Conservation (phyloP, 2,329 filamentous ascomycete genomes). For the Fusarium albosuccineum region DNA sequence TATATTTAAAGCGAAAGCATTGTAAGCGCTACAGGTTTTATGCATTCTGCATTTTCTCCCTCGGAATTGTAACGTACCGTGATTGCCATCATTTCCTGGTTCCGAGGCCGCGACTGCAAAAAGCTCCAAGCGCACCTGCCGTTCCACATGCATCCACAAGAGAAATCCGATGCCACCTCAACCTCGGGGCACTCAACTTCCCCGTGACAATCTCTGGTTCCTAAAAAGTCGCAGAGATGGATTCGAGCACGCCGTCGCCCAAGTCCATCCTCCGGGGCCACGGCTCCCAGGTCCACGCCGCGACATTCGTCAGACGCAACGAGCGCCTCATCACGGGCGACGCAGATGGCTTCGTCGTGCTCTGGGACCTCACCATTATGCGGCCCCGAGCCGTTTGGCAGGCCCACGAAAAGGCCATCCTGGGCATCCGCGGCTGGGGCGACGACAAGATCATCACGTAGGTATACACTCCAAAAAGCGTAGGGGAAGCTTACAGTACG, state of each 20-base stretch:
- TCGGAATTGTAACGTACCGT: no score
- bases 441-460: constrained; percentile 85
- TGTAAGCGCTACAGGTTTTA: no score
- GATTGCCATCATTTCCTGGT: no score
- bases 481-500: not conserved
- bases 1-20: no score
- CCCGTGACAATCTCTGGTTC: constrained; percentile 13
- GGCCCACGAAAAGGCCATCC: constrained; percentile 81
- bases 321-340: constrained; percentile 86
- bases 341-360: constrained; percentile 87
- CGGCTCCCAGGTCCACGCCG: constrained; percentile 80
- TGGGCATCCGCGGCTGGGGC: constrained; percentile 80
- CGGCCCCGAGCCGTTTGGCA: constrained; percentile 87
- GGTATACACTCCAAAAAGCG: constrained; percentile 46
- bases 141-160: constrained; percentile 11
- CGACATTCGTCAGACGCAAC: constrained; percentile 80
- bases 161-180: not conserved
- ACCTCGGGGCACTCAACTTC: constrained; percentile 1
- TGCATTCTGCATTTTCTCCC: not conserved
- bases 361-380: constrained; percentile 88
- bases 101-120: no score
- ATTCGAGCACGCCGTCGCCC: constrained; percentile 53
- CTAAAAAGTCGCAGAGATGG: constrained; percentile 41
- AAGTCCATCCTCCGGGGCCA: constrained; percentile 86
- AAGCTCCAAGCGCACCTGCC: not conserved